Evolutionary conservation across 148 eudicot genomes (phyloP), one percentile per base, ranked within the genome.

Genomic region (Mesembryanthemum crystallinum): DNA sequence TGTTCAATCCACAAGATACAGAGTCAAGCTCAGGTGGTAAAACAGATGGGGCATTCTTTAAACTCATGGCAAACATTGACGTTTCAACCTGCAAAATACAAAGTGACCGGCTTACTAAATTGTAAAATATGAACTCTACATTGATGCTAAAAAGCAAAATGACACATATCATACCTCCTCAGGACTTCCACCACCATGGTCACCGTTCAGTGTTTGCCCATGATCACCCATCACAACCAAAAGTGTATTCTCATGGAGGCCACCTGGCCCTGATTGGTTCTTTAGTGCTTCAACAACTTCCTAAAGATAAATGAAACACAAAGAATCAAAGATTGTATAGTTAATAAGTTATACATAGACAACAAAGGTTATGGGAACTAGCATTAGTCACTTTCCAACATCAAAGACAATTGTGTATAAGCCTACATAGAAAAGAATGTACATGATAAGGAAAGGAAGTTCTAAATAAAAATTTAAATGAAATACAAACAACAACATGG

Each of bases 141-240:
- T 7, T 45, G 45, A 76, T 35, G 24, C 30, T 73, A 55, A 58
- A 67, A 72, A 54, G 12, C 10, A 35, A 77, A 80, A 72, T 42
- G 69, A 37, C 2, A 27, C 11, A 61, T 7, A 49, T 21, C 42
- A 68, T 66, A 92, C 99, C 98, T 96, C 99, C 83, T 96, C 97
- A 29, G 97, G 87, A 83, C 83, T 85, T 73, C 99, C 99, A 61
- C 98, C 99, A 58, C 99, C 99, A 78, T 96, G 99, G 86, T 96
- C 99, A 33, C 99, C 99, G 81, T 96, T 92, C 75, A 89, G 24
- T 30, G 99, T 96, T 88, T 96, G 99, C 73, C 97, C 99, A 80
- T 96, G 99, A 86, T 96, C 99, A 80, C 99, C 99, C 94, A 96
- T 91, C 71, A 96, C 98, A 76, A 96, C 88, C 82, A 96, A 88